A percentile compares a stretch with the other conserved stretches of the same genome.
Conservation (phyloP, 148 eudicot genomes). For the Arctostaphylos glauca region DNA sequence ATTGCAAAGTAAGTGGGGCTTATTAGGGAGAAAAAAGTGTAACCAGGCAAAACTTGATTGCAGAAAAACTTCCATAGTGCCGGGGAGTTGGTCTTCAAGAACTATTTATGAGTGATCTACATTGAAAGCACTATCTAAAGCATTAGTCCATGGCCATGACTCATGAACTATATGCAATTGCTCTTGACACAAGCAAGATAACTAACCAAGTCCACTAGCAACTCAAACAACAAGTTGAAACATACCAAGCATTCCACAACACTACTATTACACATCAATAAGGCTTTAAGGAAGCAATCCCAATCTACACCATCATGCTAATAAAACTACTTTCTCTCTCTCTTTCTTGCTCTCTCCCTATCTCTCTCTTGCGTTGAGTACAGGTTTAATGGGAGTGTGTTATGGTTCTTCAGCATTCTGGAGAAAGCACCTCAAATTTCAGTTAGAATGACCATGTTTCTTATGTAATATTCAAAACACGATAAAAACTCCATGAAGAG, state of each 20-base stretch:
- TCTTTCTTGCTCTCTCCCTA: not conserved
- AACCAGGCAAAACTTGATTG: not conserved
- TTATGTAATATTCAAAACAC: not conserved
- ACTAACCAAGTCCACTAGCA: not conserved
- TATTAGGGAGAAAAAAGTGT: not conserved
- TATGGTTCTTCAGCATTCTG: not conserved
- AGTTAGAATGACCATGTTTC: not conserved
- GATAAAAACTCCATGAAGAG: not conserved
- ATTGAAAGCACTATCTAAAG: not conserved
- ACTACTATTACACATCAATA: not conserved
- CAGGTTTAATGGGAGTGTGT: not conserved
- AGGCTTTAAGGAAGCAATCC: not conserved
- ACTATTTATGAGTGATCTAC: not conserved
- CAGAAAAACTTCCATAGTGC: not conserved
- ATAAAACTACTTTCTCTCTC: not conserved
- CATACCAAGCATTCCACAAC: not conserved
- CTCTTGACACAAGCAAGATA: not conserved
- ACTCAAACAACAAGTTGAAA: too few species aligned
- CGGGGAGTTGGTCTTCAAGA: not conserved
- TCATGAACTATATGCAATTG: not conserved
- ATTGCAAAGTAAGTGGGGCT: not conserved
- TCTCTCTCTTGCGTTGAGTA: not conserved
- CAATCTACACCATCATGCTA: not conserved
- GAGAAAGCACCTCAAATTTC: not conserved
- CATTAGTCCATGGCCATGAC: not conserved